phyloP scores from a whole-genome alignment of 805 yeast species.

The Yarrowia osloensis region DNA sequence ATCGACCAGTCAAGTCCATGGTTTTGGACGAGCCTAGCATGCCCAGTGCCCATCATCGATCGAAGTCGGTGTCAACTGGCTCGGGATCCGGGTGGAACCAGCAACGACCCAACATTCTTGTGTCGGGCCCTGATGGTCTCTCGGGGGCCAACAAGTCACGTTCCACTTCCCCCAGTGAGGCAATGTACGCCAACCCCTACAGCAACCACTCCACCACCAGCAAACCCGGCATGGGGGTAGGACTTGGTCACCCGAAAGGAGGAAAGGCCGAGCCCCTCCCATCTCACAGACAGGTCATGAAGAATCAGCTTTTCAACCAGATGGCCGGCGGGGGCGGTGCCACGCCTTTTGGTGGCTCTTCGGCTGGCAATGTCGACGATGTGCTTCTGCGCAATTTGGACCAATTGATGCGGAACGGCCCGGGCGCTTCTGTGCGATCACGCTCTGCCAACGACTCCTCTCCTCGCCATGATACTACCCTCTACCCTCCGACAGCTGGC shows the following conservation, averaged over 20 bases:
- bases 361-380: slow-evolving; percentile 18
- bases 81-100: slow-evolving; percentile 12
- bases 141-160: slow-evolving; percentile 1
- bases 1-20: slow-evolving; percentile 29
- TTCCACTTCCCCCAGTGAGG: slow-evolving; percentile 6
- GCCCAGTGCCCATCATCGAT: slow-evolving; percentile 5
- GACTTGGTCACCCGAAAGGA: slow-evolving; percentile 11
- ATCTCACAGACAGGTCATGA: slow-evolving; percentile 8
- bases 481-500: slow-evolving; percentile 4
- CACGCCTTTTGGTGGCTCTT: slow-evolving; percentile 13
- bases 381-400: slow-evolving; percentile 22
- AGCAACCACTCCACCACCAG: slow-evolving; percentile 23
- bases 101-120: slow-evolving; percentile 15
- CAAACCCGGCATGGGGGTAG: slow-evolving; percentile 19
- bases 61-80: slow-evolving; percentile 19
- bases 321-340: slow-evolving; percentile 29
- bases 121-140: slow-evolving; percentile 11
- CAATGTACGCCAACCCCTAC: slow-evolving; percentile 2
- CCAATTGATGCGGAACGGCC: slow-evolving; percentile 24
- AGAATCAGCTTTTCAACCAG: background rate
- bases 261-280: background rate
- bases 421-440: slow-evolving; percentile 19
- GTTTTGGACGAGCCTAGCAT: slow-evolving; percentile 21
- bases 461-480: slow-evolving; percentile 7
- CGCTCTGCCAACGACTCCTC: slow-evolving; percentile 23